Percentiles rank a stretch among this genome's conserved stretches.
Evolutionary conservation across 2,329 filamentous ascomycete species (phyloP).

Genomic region (Aspergillus sp.): DNA sequence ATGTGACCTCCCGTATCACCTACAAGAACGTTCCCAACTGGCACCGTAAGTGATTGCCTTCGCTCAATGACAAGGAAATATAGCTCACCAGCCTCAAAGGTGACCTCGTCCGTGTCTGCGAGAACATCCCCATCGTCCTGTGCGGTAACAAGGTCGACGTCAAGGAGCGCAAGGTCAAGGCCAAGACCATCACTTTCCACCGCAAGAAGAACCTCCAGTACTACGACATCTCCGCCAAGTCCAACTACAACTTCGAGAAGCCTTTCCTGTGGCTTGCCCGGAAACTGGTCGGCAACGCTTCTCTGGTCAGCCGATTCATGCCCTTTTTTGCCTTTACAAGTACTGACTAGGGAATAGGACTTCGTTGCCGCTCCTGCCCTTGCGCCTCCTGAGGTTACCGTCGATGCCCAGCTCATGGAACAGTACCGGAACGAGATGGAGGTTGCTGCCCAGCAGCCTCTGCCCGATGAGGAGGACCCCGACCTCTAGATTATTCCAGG

Average conservation of each 20-base stretch:
- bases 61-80: not conserved
- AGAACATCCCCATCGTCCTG: conserved; percentile 98
- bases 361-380: conserved; percentile 95
- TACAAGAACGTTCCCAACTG: conserved; percentile 99
- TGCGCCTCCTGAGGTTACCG: conserved; percentile 87
- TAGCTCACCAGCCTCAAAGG: conserved; percentile 56
- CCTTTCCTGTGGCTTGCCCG: conserved; percentile 99
- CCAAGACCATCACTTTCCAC: conserved; percentile 99
- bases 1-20: conserved; percentile 98
- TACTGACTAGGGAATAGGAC: conserved; percentile 63
- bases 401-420: conserved; percentile 80
- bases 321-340: conserved; percentile 23
- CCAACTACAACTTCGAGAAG: conserved; percentile 99
- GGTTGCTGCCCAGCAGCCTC: conserved; percentile 76
- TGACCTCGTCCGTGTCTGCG: conserved; percentile 97
- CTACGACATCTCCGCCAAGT: conserved; percentile 99
- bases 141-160: conserved; percentile 99
- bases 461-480: conserved; percentile 92
- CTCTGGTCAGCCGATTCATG: conserved; percentile 65
- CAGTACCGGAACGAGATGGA: conserved; percentile 90
- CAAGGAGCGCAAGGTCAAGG: conserved; percentile 99
- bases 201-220: conserved; percentile 99
- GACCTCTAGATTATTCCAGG: conserved; percentile 48
- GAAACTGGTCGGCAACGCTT: conserved; percentile 95
- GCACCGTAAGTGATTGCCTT: conserved; percentile 78